Evolutionary conservation across 1,139 yeast species (phyloP), one percentile per base, ranked within the genome.

Genomic region (Pichia norvegensis): DNA sequence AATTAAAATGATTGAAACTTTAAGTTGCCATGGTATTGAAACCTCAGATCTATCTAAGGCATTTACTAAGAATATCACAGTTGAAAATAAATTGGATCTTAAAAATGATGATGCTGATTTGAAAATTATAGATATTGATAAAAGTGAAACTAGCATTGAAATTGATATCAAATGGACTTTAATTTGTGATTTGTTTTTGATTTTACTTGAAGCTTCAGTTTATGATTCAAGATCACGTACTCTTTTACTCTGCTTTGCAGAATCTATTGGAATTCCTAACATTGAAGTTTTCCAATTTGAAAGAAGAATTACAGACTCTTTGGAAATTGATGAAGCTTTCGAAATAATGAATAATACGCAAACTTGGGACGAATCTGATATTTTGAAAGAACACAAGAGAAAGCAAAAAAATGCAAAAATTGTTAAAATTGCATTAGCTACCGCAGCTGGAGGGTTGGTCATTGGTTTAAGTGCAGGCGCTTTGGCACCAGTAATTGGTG

Each of bases 401-500:
- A 84, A 78, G 58, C 73, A 70, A 55, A 74, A 74, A 53, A 77
- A 75, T 51, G 81, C 74, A 58, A 81, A 92, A 57, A 69, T 86
- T 62, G 84, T 90, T 48, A 87, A 86, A 60, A 87, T 94, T 53
- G 98, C 98, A 0, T 68, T 94, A 47, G 99, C 98, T 0, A 92
- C 97, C 3, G 73, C 90, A n/a, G 97, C 98, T 16, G 99, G 99
- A 1, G 90, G 96, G 0, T 70, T 94, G 29, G 95, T 95, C 1
- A 78, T 94, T 49, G 98, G 98, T 2, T 70, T 94, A 29, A 86
- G 97, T 46, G 97, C 96, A 14, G 99, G 99, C 3, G 67, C 94
- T 41, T 69, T 94, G 43, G 98, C 98, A 0, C 99, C 99, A 0
- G 95, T 94, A 4, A 94, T 94, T 58, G 98, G 98, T 40, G 97